Conservation (phyloP, 129 eudicot genomes). For the Helianthus annuus region DNA sequence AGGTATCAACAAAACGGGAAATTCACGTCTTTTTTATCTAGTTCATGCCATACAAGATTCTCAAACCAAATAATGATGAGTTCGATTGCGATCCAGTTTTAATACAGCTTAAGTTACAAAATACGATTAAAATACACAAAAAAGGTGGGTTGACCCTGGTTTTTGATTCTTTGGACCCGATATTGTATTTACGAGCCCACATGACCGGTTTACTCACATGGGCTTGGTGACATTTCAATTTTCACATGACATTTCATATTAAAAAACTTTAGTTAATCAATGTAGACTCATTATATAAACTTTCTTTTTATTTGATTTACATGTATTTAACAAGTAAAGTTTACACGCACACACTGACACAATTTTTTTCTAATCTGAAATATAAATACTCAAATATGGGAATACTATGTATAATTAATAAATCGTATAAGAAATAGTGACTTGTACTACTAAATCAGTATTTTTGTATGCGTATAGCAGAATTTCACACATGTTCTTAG, state of each 20-base stretch:
- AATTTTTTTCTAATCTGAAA: background rate
- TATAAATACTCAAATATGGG: background rate
- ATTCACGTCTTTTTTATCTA: too few relatives aligned
- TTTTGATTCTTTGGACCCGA: slow-evolving; percentile 25
- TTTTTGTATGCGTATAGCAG: background rate
- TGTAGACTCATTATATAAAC: background rate
- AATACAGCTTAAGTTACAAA: background rate
- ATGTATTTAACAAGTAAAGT: too few relatives aligned
- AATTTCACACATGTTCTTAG: too few relatives aligned
- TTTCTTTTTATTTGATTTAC: background rate
- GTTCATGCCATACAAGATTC: background rate
- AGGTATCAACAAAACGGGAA: too few relatives aligned
- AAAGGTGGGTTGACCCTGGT: slow-evolving; percentile 22
- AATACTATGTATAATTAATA: background rate
- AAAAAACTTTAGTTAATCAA: background rate
- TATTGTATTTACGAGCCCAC: slow-evolving; percentile 31
- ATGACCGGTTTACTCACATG: slow-evolving; percentile 32
- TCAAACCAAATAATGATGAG: background rate
- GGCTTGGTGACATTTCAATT: slow-evolving; percentile 4
- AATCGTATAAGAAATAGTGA: background rate
- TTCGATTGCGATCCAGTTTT: background rate
- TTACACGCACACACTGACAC: too few relatives aligned
- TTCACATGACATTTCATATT: background rate
- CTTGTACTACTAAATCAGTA: background rate
- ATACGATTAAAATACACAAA: too few relatives aligned